phyloP scores from a whole-genome alignment of 306 rosid species.

The Dalbergia cultrata region DNA sequence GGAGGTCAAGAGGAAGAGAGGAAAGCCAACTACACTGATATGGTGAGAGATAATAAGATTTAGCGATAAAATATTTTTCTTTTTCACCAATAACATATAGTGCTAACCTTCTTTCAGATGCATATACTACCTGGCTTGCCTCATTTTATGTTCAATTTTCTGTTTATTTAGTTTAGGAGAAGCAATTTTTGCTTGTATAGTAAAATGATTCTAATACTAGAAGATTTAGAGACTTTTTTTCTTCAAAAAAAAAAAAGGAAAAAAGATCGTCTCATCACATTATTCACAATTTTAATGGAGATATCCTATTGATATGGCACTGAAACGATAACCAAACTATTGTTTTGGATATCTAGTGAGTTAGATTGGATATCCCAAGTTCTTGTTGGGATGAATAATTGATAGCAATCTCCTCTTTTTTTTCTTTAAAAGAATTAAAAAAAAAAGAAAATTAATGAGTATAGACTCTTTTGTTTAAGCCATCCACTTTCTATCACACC shows the following conservation, averaged over 20 bases:
- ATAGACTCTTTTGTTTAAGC: background rate
- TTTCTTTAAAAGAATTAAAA: too few species aligned
- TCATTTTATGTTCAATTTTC: conserved; percentile 11
- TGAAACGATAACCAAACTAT: conserved; percentile 1
- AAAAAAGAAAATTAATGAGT: too few species aligned
- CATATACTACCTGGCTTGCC: background rate
- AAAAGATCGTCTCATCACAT: background rate
- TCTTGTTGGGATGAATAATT: background rate
- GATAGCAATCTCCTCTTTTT: background rate
- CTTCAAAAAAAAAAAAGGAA: too few species aligned
- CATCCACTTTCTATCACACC: background rate
- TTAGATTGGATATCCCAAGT: conserved; percentile 11
- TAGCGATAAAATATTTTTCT: background rate
- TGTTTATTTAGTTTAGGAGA: background rate
- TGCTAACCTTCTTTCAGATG: conserved; percentile 14
- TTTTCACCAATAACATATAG: background rate
- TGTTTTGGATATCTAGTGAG: background rate
- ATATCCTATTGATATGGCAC: conserved; percentile 1
- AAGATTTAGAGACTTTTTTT: background rate
- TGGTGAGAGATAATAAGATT: conserved; percentile 68
- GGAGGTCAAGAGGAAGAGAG: conserved; percentile 92
- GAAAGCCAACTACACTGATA: conserved; percentile 84
- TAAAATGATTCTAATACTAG: background rate
- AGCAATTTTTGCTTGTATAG: background rate
- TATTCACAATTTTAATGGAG: background rate